These are phyloP conservation scores for Tothia fuscella DNA, from an alignment of 2,329 filamentous ascomycete species.

Conservation along the genomic window DNA sequence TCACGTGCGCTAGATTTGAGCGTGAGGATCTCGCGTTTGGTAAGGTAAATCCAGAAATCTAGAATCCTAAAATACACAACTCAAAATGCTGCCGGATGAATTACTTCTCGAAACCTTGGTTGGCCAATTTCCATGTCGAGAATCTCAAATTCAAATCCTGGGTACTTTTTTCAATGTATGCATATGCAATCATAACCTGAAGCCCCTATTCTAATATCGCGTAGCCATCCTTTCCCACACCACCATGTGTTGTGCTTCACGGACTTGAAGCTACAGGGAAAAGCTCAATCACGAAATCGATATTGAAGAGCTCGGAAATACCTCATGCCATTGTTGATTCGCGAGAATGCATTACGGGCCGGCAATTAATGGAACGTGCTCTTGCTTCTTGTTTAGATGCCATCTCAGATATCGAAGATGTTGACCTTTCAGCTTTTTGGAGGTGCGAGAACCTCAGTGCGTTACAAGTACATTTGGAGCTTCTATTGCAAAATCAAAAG, in stretches of 20 bases:
- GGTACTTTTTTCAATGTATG: constrained; percentile 33
- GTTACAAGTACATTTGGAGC: constrained; percentile 4
- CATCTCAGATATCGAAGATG: constrained; percentile 22
- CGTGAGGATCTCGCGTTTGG: too few species aligned
- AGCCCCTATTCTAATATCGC: constrained; percentile 10
- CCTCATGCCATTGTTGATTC: constrained; percentile 54
- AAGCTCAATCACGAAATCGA: constrained; percentile 52
- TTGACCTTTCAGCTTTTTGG: constrained; percentile 14
- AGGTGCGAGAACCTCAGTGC: constrained; percentile 38
- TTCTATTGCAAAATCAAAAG: constrained; percentile 43
- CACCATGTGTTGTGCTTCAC: constrained; percentile 65
- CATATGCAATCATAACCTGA: constrained; percentile 6
- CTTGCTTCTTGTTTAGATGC: constrained; percentile 34
- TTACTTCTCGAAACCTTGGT: constrained; percentile 25
- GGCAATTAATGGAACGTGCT: constrained; percentile 66
- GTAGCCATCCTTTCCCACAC: constrained; percentile 55
- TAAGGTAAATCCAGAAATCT: too few species aligned
- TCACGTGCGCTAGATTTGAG: too few species aligned
- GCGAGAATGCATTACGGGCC: constrained; percentile 63
- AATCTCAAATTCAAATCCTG: constrained; percentile 36
- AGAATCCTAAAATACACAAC: too few species aligned
- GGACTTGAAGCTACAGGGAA: constrained; percentile 84
- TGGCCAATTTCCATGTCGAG: constrained; percentile 30
- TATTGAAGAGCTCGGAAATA: constrained; percentile 43
- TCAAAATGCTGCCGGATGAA: constrained; percentile 26